Percentiles rank a stretch among this genome's conserved stretches.
These are phyloP conservation scores for Neonothopanus nambi DNA, from an alignment of 1,284 basidiomycete species.

Conservation along the genomic window DNA sequence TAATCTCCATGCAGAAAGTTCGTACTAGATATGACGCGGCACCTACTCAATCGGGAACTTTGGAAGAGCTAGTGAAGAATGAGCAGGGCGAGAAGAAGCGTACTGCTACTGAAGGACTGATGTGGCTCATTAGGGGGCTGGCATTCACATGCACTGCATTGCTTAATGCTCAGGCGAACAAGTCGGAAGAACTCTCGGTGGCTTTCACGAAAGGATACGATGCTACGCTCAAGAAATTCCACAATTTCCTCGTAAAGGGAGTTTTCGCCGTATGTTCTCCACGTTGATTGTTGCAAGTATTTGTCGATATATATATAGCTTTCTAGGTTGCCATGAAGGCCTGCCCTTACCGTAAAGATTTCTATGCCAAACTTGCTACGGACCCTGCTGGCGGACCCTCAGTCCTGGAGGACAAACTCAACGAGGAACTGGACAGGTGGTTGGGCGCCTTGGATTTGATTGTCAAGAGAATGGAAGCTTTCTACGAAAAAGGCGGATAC, in stretches of 20 bases:
- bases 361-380: conserved; percentile 87
- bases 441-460: conserved; percentile 69
- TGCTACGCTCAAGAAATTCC: conserved; percentile 79
- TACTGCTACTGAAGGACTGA: conserved; percentile 85
- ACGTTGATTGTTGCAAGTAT: not conserved
- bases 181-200: conserved; percentile 66
- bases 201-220: conserved; percentile 89
- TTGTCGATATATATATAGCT: not conserved
- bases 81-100: conserved; percentile 89
- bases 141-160: conserved; percentile 91
- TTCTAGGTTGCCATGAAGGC: conserved; percentile 92
- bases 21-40: conserved; percentile 73
- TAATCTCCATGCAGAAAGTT: conserved; percentile 70
- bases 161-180: conserved; percentile 70
- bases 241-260: conserved; percentile 86
- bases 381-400: conserved; percentile 58
- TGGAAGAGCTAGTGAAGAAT: conserved; percentile 84
- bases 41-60: conserved; percentile 69
- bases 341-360: conserved; percentile 89
- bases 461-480: conserved; percentile 68
- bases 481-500: conserved; percentile 64
- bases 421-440: conserved; percentile 71
- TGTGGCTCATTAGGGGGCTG: conserved; percentile 91
- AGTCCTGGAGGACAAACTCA: conserved; percentile 65
- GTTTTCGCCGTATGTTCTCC: conserved; percentile 78